phyloP scores from a whole-genome alignment of 2,329 filamentous ascomycete species.

The Botrytis pseudocinerea region DNA sequence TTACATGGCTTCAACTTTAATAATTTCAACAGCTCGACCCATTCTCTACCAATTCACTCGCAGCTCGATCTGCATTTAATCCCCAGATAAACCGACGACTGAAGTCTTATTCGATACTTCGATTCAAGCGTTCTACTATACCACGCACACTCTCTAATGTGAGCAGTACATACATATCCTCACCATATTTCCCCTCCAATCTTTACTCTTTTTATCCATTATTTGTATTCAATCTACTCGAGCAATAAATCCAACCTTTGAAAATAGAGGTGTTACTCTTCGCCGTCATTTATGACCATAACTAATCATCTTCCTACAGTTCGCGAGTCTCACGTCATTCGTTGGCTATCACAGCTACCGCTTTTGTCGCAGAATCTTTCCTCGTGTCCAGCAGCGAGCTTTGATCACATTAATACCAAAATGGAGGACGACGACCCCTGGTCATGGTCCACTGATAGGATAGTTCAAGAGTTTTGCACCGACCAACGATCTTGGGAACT shows the following conservation, averaged over 20 bases:
- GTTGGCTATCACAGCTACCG: constrained; percentile 15
- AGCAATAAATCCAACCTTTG: not conserved
- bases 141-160: not conserved
- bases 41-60: constrained; percentile 13
- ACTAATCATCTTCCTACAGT: constrained; percentile 9
- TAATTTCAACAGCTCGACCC: not conserved
- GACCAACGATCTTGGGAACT: constrained; percentile 51
- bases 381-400: not conserved
- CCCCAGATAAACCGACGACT: not conserved
- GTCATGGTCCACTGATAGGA: constrained; percentile 67
- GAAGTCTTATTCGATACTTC: not conserved
- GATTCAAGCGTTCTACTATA: not conserved
- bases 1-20: not conserved
- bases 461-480: constrained; percentile 66
- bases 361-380: not conserved
- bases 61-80: not conserved
- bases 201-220: not conserved
- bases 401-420: not conserved
- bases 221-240: not conserved
- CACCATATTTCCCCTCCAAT: not conserved
- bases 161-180: not conserved
- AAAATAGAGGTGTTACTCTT: not conserved
- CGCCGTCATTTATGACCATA: constrained; percentile 7
- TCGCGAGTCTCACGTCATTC: constrained; percentile 2
- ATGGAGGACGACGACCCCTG: constrained; percentile 63